Evolutionary conservation across 768 basidiomycete species (phyloP).

Genomic region (Baorangia bicolor): DNA sequence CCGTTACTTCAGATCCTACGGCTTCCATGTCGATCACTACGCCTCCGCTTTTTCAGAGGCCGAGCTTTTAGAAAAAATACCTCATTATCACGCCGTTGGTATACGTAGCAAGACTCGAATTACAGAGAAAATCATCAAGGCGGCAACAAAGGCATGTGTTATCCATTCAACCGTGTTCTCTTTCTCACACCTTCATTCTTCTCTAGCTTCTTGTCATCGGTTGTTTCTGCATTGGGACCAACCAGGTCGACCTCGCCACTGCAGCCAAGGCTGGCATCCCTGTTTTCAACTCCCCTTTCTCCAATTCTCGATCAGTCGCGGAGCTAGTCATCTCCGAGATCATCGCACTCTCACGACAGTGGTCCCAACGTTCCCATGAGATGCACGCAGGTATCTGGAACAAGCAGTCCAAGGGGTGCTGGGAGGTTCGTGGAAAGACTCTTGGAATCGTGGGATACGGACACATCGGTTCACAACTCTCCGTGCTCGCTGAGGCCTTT

Average conservation of each 20-base stretch:
- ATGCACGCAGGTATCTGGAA: slow-evolving; percentile 93
- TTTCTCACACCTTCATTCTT: not conserved
- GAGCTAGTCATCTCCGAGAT: slow-evolving; percentile 96
- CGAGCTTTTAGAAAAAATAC: slow-evolving; percentile 83
- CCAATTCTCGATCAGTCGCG: slow-evolving; percentile 97
- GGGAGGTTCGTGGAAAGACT: slow-evolving; percentile 97
- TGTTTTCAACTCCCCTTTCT: slow-evolving; percentile 99
- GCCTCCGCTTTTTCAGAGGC: slow-evolving; percentile 87
- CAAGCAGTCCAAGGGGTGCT: slow-evolving; percentile 97
- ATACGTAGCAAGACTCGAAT: slow-evolving; percentile 98
- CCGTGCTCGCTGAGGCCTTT: slow-evolving; percentile 94
- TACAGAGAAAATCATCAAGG: slow-evolving; percentile 84
- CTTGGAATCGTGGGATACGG: slow-evolving; percentile 98
- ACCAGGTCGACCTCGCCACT: slow-evolving; percentile 89
- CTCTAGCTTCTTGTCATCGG: slow-evolving; percentile 89
- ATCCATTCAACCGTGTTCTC: not conserved
- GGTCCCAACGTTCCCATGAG: slow-evolving; percentile 85
- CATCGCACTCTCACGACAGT: slow-evolving; percentile 90
- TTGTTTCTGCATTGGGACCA: slow-evolving; percentile 99
- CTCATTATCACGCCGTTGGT: slow-evolving; percentile 88
- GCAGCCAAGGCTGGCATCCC: slow-evolving; percentile 89
- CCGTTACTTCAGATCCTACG: slow-evolving; percentile 69
- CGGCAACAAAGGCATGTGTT: slow-evolving; percentile 71
- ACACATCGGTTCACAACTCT: slow-evolving; percentile 96
- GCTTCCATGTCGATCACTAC: slow-evolving; percentile 90